Conservation (phyloP, 2,329 filamentous ascomycete species). For the Didymellaceae sp. region DNA sequence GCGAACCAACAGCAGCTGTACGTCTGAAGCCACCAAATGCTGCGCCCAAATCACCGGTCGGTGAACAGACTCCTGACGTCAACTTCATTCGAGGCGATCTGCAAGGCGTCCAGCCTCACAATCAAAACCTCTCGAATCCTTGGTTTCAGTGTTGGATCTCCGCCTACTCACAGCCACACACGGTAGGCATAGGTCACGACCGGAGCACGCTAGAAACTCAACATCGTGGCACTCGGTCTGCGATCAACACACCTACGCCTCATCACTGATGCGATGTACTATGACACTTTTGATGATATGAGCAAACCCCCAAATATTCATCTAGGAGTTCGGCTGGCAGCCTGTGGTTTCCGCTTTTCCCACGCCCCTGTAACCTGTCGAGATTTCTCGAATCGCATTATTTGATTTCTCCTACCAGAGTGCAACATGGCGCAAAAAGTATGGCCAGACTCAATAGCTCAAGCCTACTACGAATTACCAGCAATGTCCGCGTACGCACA, state of each 20-base stretch:
- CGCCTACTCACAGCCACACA: slow-evolving; percentile 1
- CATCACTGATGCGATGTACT: too few species aligned
- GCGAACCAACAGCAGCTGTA: background rate
- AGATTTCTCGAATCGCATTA: too few species aligned
- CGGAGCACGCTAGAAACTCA: background rate
- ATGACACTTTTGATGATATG: too few species aligned
- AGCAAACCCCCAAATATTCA: too few species aligned
- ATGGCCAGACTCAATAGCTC: slow-evolving; percentile 16
- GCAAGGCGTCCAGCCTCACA: slow-evolving; percentile 21
- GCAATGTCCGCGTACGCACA: slow-evolving; percentile 11
- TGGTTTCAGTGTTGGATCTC: background rate
- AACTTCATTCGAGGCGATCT: slow-evolving; percentile 8
- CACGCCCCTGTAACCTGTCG: too few species aligned
- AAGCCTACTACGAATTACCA: slow-evolving; percentile 19
- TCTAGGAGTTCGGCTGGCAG: too few species aligned
- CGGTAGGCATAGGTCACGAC: background rate
- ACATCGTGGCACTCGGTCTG: background rate
- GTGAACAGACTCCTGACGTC: slow-evolving; percentile 6
- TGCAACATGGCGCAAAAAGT: slow-evolving; percentile 6
- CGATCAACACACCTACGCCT: background rate
- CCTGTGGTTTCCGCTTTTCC: too few species aligned
- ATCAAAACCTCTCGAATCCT: background rate
- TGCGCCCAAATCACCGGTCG: background rate
- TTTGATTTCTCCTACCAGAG: too few species aligned
- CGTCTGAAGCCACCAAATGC: slow-evolving; percentile 1